These are phyloP conservation scores for Penicillium sp. DNA, from an alignment of 2,329 filamentous ascomycete species.

Conservation along the genomic window DNA sequence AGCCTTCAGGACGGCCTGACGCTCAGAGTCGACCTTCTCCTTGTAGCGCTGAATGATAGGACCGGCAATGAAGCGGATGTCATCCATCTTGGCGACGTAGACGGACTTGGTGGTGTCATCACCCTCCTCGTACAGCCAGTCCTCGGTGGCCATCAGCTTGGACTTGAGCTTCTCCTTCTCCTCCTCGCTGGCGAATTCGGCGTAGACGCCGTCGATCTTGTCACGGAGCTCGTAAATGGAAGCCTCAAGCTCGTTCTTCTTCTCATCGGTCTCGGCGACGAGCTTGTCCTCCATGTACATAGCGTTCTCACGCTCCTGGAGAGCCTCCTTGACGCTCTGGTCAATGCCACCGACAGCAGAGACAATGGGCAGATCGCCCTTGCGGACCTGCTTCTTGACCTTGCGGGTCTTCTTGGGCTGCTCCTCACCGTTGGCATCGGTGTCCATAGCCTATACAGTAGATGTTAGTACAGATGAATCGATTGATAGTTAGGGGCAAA, in stretches of 20 bases:
- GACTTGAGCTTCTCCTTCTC: conserved; percentile 85
- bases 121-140: conserved; percentile 97
- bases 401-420: conserved; percentile 85
- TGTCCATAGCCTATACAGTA: conserved; percentile 75
- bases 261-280: conserved; percentile 95
- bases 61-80: conserved; percentile 86
- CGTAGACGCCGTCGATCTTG: conserved; percentile 90
- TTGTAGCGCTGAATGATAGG: conserved; percentile 93
- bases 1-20: conserved; percentile 66
- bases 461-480: conserved; percentile 17
- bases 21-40: conserved; percentile 88
- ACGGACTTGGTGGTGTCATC: conserved; percentile 92
- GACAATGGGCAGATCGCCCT: conserved; percentile 88
- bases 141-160: conserved; percentile 84
- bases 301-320: conserved; percentile 72
- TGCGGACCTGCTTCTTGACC: conserved; percentile 99
- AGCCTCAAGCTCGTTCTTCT: conserved; percentile 99
- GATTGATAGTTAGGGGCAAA: background rate
- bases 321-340: conserved; percentile 59
- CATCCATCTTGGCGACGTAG: conserved; percentile 93
- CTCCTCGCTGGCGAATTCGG: conserved; percentile 84
- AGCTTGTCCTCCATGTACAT: conserved; percentile 99
- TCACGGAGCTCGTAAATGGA: conserved; percentile 96
- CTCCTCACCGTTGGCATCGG: conserved; percentile 66
- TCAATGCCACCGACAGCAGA: conserved; percentile 82